Base-by-base conservation (phyloP, 768 basidiomycete species). In the Mycena filopes region DNA sequence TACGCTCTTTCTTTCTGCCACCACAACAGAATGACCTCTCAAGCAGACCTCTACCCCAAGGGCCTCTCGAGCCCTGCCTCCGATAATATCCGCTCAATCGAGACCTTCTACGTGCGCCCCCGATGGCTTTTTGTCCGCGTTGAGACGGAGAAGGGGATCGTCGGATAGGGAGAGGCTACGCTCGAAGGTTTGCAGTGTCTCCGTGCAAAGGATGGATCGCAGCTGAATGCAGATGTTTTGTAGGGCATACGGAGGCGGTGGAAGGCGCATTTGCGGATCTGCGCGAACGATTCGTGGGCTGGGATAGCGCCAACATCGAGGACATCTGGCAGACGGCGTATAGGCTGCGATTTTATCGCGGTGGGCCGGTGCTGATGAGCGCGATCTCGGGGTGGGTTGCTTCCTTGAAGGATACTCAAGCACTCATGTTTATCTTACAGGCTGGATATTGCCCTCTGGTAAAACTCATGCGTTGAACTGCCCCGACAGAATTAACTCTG, bases 161-260 rank as follows among this genome's bases (percentile, higher is more conserved):
- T 91, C 29, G 90, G 91, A 33, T 92, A 91, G 89, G 91, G 91
- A 13, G 91, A 92, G 74, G 87, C 82, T 28, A 91, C 90, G 0
- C 83, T 93, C 2, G 92, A 91, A 74, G 67, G 67, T 62, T 23
- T 23, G n/a, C n/a, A n/a, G n/a, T n/a, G n/a, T n/a, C n/a, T n/a
- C n/a, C n/a, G n/a, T n/a, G n/a, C n/a, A n/a, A n/a, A n/a, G n/a
- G n/a, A n/a, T n/a, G n/a, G 3, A 26, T 45, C 4, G 1, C 23
- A 16, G 20, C 13, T 11, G 9, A 16, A 41, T n/a, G 3, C 18
- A 9, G 4, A 25, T 43, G 1, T 8, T 8, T 23, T 36, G 3
- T 13, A 69, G 85, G 87, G 9, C 90, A 92, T 72, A 89, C 89
- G 8, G 89, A 93, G 75, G 89, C 91, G 13, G 82, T 93, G 21